A percentile compares a stretch with the other conserved stretches of the same genome.
Conservation (phyloP, 495 filamentous ascomycete genomes). For the Acidiella bohemica region DNA sequence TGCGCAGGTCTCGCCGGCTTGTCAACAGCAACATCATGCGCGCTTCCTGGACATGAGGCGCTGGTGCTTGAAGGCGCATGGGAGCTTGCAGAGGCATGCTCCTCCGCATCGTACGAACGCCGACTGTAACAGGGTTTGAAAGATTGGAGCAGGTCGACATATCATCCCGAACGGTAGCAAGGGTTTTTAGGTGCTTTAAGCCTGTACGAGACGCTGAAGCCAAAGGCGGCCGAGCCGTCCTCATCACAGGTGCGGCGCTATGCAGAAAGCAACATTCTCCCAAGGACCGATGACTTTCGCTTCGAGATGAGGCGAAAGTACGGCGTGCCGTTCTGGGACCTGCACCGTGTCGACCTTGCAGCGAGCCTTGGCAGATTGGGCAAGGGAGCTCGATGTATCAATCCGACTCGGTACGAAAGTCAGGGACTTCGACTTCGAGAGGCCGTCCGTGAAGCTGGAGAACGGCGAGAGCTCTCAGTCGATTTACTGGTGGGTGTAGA, state of each 20-base stretch:
- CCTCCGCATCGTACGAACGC: background rate
- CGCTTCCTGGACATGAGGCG: conserved; percentile 47
- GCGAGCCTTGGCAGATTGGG: conserved; percentile 17
- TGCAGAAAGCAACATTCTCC: conserved; percentile 22
- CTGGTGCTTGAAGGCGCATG: conserved; percentile 49
- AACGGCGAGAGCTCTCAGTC: conserved; percentile 13
- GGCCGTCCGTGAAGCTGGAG: conserved; percentile 14
- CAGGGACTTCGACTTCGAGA: conserved; percentile 18
- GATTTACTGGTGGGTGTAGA: conserved; percentile 31
- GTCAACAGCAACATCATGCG: conserved; percentile 46
- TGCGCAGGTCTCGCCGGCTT: conserved; percentile 60
- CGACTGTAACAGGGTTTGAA: no score
- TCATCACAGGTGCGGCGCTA: conserved; percentile 21
- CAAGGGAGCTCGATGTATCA: conserved; percentile 21
- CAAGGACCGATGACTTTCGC: conserved; percentile 21
- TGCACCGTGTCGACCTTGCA: conserved; percentile 29
- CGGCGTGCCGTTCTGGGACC: conserved; percentile 24
- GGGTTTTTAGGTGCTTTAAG: conserved; percentile 25
- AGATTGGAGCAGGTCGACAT: conserved; percentile 31
- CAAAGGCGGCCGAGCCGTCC: conserved; percentile 17
- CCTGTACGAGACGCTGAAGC: conserved; percentile 19
- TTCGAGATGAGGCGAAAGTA: conserved; percentile 21
- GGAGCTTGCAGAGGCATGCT: conserved; percentile 42
- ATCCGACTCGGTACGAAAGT: conserved; percentile 20
- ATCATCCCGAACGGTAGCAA: conserved; percentile 27